phyloP scores from a whole-genome alignment of 1,284 basidiomycete species.

The Rhizoctonia solani region DNA sequence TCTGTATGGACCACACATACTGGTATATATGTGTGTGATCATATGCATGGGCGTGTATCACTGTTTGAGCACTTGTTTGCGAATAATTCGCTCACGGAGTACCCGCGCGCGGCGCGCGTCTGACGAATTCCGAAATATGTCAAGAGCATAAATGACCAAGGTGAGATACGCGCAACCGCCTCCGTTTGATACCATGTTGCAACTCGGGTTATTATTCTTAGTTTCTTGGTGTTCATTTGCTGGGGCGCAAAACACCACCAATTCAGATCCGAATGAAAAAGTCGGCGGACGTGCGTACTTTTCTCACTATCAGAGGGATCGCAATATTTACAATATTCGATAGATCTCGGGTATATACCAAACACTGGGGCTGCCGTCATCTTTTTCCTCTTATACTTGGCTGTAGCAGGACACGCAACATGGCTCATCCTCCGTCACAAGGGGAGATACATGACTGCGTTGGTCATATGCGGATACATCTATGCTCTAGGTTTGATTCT shows the following conservation, averaged over 20 bases:
- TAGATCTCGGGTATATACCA: slow-evolving; percentile 13
- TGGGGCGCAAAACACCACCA: background rate
- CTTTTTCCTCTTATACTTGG: background rate
- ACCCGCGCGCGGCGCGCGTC: too few species aligned
- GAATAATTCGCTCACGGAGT: too few species aligned
- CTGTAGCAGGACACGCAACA: background rate
- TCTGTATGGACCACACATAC: too few species aligned
- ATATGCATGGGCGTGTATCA: too few species aligned
- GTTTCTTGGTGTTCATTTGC: background rate
- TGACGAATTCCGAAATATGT: too few species aligned
- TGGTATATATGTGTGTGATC: too few species aligned
- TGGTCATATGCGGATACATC: slow-evolving; percentile 1
- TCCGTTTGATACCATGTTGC: background rate
- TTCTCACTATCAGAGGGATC: background rate
- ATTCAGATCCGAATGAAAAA: background rate
- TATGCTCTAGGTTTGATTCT: slow-evolving; percentile 6
- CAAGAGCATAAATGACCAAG: background rate
- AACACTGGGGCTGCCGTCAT: background rate
- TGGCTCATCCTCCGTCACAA: background rate
- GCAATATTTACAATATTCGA: background rate
- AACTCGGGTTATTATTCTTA: background rate
- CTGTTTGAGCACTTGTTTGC: too few species aligned
- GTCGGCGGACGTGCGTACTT: background rate
- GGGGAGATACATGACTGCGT: slow-evolving; percentile 6
- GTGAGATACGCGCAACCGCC: too few species aligned